Percentiles rank a stretch among this genome's conserved stretches.
Conservation (phyloP, 2,329 filamentous ascomycete genomes). For the Aspergillus thermomutatus region DNA sequence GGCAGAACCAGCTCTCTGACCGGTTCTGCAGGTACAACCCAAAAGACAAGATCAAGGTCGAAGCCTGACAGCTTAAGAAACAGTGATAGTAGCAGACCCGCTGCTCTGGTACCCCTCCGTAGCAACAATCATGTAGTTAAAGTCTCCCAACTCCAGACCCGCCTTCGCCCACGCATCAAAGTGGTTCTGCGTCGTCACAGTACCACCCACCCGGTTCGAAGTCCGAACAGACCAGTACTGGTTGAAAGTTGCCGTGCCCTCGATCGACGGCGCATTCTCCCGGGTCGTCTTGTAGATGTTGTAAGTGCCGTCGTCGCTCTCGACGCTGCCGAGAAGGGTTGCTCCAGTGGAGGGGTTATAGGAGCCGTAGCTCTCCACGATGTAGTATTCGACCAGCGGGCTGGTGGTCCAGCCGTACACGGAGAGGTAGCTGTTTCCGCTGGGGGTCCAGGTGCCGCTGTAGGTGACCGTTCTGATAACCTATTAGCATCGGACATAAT, state of each 20-base stretch:
- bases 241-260: conserved; percentile 40
- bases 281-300: conserved; percentile 37
- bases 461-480: conserved; percentile 25
- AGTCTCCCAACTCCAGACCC: conserved; percentile 30
- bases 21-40: too few relatives aligned
- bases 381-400: conserved; percentile 39
- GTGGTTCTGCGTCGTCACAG: conserved; percentile 36
- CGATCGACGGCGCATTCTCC: conserved; percentile 38
- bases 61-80: conserved; percentile 8
- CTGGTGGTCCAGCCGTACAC: conserved; percentile 43
- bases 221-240: conserved; percentile 45
- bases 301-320: conserved; percentile 37
- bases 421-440: conserved; percentile 33
- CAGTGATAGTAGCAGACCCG: conserved; percentile 36
- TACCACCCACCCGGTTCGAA: conserved; percentile 32
- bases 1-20: too few relatives aligned
- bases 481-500: neutral
- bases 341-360: conserved; percentile 30
- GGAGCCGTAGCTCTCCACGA: conserved; percentile 34
- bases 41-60: neutral
- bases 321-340: conserved; percentile 33
- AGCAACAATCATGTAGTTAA: conserved; percentile 41
- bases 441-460: conserved; percentile 25
- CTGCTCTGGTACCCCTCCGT: conserved; percentile 44
- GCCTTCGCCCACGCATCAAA: conserved; percentile 33